Percentiles rank a stretch among this genome's conserved stretches.
Evolutionary conservation across 2,329 filamentous ascomycete species (phyloP).

Genomic region (Cladosporium velox): DNA sequence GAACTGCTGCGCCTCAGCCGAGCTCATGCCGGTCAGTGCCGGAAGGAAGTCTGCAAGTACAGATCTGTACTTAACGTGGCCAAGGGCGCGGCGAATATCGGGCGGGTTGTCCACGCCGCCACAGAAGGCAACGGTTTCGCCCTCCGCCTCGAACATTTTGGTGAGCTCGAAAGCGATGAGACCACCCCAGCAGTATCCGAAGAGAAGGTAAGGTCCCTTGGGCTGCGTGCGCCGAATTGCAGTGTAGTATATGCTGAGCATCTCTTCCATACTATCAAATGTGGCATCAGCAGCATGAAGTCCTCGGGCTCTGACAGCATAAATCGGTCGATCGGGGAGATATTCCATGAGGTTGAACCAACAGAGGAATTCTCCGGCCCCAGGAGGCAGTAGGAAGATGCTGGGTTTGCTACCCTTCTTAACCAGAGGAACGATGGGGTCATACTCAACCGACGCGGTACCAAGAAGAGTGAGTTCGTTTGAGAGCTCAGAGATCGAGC

Average conservation of each 20-base stretch:
- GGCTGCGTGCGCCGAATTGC: constrained; percentile 50
- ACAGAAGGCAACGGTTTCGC: not conserved
- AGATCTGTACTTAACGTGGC: constrained; percentile 25
- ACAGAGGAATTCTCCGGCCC: constrained; percentile 44
- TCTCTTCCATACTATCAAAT: constrained; percentile 44
- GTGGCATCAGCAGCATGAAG: constrained; percentile 46
- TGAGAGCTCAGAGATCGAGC: constrained; percentile 12
- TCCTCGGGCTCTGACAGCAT: constrained; percentile 50
- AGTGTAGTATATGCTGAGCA: constrained; percentile 43
- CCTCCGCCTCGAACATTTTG: constrained; percentile 45
- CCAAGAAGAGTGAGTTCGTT: constrained; percentile 36
- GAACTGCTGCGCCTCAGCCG: constrained; percentile 24
- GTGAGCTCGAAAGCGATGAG: constrained; percentile 55
- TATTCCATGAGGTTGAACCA: constrained; percentile 43
- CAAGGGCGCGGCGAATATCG: constrained; percentile 23
- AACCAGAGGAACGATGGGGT: constrained; percentile 16
- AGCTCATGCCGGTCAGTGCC: constrained; percentile 25
- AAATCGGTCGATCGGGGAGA: constrained; percentile 49
- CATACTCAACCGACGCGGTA: constrained; percentile 27
- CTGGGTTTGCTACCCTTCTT: constrained; percentile 28
- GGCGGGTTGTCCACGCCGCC: constrained; percentile 7
- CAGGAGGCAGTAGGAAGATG: constrained; percentile 43
- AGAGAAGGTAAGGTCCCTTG: constrained; percentile 54
- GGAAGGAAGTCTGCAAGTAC: constrained; percentile 28
- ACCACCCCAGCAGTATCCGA: constrained; percentile 54